Conservation (phyloP, 2,329 filamentous ascomycete genomes). For the Ophiocordyceps australis region DNA sequence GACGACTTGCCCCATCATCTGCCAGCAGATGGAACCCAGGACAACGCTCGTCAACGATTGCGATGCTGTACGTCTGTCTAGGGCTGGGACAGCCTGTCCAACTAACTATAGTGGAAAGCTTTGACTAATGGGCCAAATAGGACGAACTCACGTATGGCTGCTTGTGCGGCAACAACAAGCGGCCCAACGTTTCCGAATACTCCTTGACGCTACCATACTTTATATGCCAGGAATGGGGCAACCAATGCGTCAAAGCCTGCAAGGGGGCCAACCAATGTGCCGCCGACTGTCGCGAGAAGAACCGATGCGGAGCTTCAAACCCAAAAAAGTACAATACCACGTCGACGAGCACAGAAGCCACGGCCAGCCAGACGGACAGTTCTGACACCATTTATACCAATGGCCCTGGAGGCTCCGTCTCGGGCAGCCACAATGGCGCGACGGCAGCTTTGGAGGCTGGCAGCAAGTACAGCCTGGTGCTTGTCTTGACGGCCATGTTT, state of each 20-base stretch:
- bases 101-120: background rate
- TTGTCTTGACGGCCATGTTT: constrained; percentile 19
- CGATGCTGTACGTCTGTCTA: constrained; percentile 36
- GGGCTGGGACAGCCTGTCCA: too few relatives aligned
- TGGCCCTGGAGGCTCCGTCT: constrained; percentile 6
- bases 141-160: constrained; percentile 49
- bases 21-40: constrained; percentile 36
- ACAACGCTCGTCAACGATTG: constrained; percentile 45
- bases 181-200: constrained; percentile 61
- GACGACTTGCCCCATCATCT: constrained; percentile 53
- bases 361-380: constrained; percentile 14
- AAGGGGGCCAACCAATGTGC: constrained; percentile 35
- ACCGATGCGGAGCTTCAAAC: constrained; percentile 55
- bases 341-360: constrained; percentile 20
- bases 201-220: constrained; percentile 64
- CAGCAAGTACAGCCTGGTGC: constrained; percentile 16
- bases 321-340: constrained; percentile 42
- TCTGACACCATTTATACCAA: constrained; percentile 20
- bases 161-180: constrained; percentile 46
- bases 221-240: constrained; percentile 53
- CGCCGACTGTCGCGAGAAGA: constrained; percentile 40
- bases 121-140: constrained; percentile 14
- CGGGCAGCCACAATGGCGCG: constrained; percentile 8
- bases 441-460: constrained; percentile 14
- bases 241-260: constrained; percentile 46